Evolutionary conservation across 2,329 filamentous ascomycete species (phyloP), one percentile per base, ranked within the genome.

Genomic region (Rhynchosporium secalis): DNA sequence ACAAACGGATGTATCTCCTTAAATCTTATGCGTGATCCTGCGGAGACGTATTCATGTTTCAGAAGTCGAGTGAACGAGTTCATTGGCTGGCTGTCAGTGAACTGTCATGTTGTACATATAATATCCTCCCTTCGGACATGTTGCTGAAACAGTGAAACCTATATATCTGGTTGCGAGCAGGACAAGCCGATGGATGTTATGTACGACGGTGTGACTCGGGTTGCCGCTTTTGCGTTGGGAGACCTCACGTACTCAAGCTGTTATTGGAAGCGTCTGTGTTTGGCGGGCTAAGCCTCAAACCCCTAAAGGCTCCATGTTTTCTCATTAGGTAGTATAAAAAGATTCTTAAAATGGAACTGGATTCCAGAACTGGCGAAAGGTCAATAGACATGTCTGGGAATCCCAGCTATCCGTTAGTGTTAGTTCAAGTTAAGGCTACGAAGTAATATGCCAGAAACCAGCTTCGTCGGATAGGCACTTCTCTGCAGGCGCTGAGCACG

Each of bases 21-120:
- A 28, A 54, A 40, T 54, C 51, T 41, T 28, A 54, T 41, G n/a
- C 28, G 51, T 9, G 51, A 54, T 54, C 51, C 51, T 54, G 29
- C 29, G 20, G 20, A 20, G 20, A 20, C 20, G 20, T 20, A 20
- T 20, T 20, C 20, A 20, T 20, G 31, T 48, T 48, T 48, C 46
- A 48, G 51, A 4, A 29, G 33, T 15, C 10, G 10, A 41, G 36
- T 28, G 8, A 6, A 40, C 3, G 9, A 15, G 20, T 9, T 54
- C 3, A 54, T 54, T 28, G 36, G 51, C 36, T 28, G 36, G 10
- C 12, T 49, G 47, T 49, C 28, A 13, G 9, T 36, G 5, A 36
- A 36, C 10, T 41, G 20, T 54, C 36, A 41, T n/a, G 51, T 54
- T 20, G 38, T 38, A 54, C 51, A 28, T 10, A 36, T 28, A 5